A percentile compares a stretch with the other conserved stretches of the same genome.
phyloP scores from a whole-genome alignment of 1,284 basidiomycete species.

The Puccinia novopanici region DNA sequence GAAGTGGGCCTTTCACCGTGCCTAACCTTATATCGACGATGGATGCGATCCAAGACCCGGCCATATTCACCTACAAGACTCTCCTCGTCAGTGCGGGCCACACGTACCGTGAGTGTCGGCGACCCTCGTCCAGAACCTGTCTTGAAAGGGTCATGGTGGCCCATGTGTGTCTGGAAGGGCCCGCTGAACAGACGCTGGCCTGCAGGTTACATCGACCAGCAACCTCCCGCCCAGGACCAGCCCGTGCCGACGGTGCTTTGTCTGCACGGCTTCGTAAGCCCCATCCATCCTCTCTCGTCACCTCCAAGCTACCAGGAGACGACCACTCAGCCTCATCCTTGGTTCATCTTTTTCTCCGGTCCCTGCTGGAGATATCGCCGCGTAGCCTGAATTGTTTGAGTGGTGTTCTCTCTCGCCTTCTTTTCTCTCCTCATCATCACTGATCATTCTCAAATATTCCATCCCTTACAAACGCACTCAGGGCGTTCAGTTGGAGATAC shows the following conservation, averaged over 20 bases:
- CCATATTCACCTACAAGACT: slow-evolving; percentile 14
- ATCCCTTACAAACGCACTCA: not conserved
- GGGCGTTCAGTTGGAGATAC: slow-evolving; percentile 44
- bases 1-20: not conserved
- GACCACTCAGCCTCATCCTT: no score
- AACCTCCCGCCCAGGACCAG: not conserved
- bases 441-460: not conserved
- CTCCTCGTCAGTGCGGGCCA: not conserved
- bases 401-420: not conserved
- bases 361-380: not conserved
- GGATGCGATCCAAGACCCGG: not conserved
- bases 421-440: not conserved
- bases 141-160: not conserved
- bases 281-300: not conserved
- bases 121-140: not conserved
- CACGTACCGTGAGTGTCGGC: slow-evolving; percentile 15
- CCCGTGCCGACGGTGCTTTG: slow-evolving; percentile 23
- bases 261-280: slow-evolving; percentile 41
- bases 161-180: not conserved
- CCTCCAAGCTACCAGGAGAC: not conserved
- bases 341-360: no score
- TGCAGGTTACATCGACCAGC: slow-evolving; percentile 42
- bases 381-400: slow-evolving; percentile 36
- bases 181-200: not conserved
- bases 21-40: not conserved